Conservation (phyloP, 768 basidiomycete genomes). For the Pholiota conissans region DNA sequence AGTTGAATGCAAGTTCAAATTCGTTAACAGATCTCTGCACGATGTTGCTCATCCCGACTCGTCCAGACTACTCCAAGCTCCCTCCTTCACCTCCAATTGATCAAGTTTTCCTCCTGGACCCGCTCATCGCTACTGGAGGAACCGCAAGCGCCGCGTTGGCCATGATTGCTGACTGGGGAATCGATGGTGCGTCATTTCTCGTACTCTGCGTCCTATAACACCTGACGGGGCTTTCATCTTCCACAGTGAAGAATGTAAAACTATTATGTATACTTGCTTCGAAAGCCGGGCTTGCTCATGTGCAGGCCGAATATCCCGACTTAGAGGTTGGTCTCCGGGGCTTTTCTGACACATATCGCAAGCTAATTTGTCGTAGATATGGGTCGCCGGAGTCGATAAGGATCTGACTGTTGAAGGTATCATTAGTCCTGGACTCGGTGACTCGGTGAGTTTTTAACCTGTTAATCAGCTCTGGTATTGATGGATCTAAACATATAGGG, state of each 20-base stretch:
- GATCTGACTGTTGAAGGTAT: slow-evolving; percentile 72
- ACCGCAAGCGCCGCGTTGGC: slow-evolving; percentile 85
- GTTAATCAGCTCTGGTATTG: background rate
- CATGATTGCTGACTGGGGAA: slow-evolving; percentile 87
- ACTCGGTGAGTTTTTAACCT: slow-evolving; percentile 62
- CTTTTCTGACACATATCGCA: background rate
- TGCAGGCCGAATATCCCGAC: slow-evolving; percentile 69
- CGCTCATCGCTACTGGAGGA: slow-evolving; percentile 91
- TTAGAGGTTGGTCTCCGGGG: slow-evolving; percentile 59
- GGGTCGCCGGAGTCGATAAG: slow-evolving; percentile 81
- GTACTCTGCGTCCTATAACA: too few species aligned
- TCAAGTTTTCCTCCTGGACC: slow-evolving; percentile 85
- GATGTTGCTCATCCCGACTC: background rate
- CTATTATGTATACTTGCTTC: slow-evolving; percentile 82
- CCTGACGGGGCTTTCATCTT: too few species aligned
- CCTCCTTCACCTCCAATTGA: slow-evolving; percentile 78
- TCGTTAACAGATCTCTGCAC: background rate
- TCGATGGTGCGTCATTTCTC: slow-evolving; percentile 49
- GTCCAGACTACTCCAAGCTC: slow-evolving; percentile 85
- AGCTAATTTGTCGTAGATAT: slow-evolving; percentile 54
- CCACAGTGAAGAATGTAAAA: slow-evolving; percentile 71
- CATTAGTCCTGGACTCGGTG: slow-evolving; percentile 89
- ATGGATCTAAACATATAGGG: slow-evolving; percentile 51
- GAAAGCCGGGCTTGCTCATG: slow-evolving; percentile 64
- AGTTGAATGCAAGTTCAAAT: slow-evolving; percentile 69